phyloP scores from a whole-genome alignment of 169 alveolate species.

The Perkinsus olseni region DNA sequence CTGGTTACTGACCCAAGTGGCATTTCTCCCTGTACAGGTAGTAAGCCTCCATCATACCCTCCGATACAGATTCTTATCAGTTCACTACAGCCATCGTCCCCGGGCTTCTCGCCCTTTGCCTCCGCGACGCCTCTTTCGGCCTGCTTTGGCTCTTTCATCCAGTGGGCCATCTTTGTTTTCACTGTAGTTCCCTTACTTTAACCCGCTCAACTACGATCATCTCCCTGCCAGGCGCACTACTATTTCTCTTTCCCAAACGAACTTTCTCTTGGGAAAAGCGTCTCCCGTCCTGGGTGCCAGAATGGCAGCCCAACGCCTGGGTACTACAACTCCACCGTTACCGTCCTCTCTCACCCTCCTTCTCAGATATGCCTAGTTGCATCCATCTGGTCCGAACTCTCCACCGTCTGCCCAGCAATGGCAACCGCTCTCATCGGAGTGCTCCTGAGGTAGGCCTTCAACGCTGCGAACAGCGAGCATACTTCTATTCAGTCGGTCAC shows the following conservation, averaged over 20 bases:
- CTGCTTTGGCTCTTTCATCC: background rate
- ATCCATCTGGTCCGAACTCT: background rate
- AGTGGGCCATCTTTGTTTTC: background rate
- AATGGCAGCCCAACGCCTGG: background rate
- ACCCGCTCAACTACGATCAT: background rate
- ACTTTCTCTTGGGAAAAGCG: background rate
- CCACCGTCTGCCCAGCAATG: background rate
- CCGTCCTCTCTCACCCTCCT: background rate
- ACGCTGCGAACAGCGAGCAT: background rate
- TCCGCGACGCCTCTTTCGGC: background rate
- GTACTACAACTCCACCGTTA: background rate
- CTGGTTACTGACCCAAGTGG: background rate
- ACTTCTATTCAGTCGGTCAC: background rate
- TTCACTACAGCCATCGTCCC: background rate
- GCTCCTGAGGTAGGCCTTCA: background rate
- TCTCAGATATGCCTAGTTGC: background rate
- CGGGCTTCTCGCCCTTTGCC: background rate
- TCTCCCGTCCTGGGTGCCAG: background rate
- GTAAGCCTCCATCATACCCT: background rate
- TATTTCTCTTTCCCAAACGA: background rate
- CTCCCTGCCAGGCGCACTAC: background rate
- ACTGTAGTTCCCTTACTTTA: background rate
- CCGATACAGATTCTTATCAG: background rate
- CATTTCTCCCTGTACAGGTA: background rate
- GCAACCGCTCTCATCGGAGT: background rate